A percentile compares a stretch with the other conserved stretches of the same genome.
These are phyloP conservation scores for Hypsizygus marmoreus DNA, from an alignment of 768 basidiomycete genomes.

Conservation along the genomic window DNA sequence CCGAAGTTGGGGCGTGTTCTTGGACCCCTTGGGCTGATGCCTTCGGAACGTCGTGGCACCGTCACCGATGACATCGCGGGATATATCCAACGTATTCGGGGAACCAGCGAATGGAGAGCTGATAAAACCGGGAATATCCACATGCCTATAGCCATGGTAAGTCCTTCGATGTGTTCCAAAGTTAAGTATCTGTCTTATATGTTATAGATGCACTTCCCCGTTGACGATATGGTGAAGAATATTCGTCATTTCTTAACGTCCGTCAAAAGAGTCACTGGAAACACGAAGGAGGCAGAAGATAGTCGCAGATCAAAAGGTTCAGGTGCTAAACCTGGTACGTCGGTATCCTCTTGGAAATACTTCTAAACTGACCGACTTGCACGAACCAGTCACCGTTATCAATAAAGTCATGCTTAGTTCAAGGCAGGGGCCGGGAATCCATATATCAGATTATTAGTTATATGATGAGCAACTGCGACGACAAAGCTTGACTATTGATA, in stretches of 20 bases:
- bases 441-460: slow-evolving; percentile 71
- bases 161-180: slow-evolving; percentile 17
- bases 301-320: slow-evolving; percentile 37
- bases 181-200: slow-evolving; percentile 3
- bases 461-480: slow-evolving; percentile 13
- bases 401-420: slow-evolving; percentile 84
- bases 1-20: slow-evolving; percentile 76
- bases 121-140: slow-evolving; percentile 86
- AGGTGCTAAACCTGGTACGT: slow-evolving; percentile 51
- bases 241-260: slow-evolving; percentile 72
- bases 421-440: slow-evolving; percentile 86
- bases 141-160: slow-evolving; percentile 76
- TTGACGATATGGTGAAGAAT: slow-evolving; percentile 78
- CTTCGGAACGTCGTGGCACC: slow-evolving; percentile 89
- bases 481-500: slow-evolving; percentile 7
- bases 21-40: slow-evolving; percentile 94
- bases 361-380: slow-evolving; percentile 7
- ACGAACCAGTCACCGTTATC: slow-evolving; percentile 82
- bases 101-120: slow-evolving; percentile 91
- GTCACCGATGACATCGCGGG: slow-evolving; percentile 88
- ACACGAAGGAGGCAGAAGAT: slow-evolving; percentile 56
- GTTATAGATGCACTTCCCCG: slow-evolving; percentile 67
- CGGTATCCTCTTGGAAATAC: slow-evolving; percentile 23
- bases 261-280: slow-evolving; percentile 76
- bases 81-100: slow-evolving; percentile 77